Percentiles rank a stretch among this genome's conserved stretches.
Conservation (phyloP, 2,329 filamentous ascomycete species). For the Helicocarpus griseus region DNA sequence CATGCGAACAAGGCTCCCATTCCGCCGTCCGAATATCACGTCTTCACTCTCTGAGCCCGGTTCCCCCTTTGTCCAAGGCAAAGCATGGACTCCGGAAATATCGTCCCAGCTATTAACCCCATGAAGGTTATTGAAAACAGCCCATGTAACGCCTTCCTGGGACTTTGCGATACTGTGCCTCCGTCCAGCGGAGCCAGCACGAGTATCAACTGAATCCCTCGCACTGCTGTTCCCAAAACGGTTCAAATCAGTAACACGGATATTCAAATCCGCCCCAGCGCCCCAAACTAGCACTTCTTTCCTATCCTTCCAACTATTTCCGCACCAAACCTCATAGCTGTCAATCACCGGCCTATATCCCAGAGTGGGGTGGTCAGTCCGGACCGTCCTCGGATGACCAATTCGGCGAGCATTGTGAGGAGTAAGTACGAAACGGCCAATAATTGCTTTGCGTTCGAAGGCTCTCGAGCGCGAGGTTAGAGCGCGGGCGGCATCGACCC, state of each 20-base stretch:
- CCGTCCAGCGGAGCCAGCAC: not conserved
- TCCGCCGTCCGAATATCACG: slow-evolving; percentile 47
- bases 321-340: slow-evolving; percentile 45
- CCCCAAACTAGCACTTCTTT: slow-evolving; percentile 52
- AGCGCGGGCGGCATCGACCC: slow-evolving; percentile 43
- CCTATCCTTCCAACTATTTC: slow-evolving; percentile 37
- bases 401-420: slow-evolving; percentile 31
- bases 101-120: slow-evolving; percentile 48
- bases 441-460: slow-evolving; percentile 46
- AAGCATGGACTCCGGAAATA: slow-evolving; percentile 47
- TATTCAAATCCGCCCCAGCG: slow-evolving; percentile 47
- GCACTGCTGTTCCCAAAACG: slow-evolving; percentile 9
- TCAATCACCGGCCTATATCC: slow-evolving; percentile 52
- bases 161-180: slow-evolving; percentile 14
- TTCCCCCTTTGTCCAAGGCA: slow-evolving; percentile 34
- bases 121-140: slow-evolving; percentile 43
- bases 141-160: slow-evolving; percentile 34
- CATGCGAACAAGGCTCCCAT: slow-evolving; percentile 40
- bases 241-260: slow-evolving; percentile 40
- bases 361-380: slow-evolving; percentile 42
- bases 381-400: slow-evolving; percentile 24
- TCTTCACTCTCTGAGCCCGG: slow-evolving; percentile 31
- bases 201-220: not conserved
- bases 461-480: slow-evolving; percentile 49
- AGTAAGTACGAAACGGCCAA: slow-evolving; percentile 44